Conservation (phyloP, 2,329 filamentous ascomycete species). For the Parastagonospora avenae region DNA sequence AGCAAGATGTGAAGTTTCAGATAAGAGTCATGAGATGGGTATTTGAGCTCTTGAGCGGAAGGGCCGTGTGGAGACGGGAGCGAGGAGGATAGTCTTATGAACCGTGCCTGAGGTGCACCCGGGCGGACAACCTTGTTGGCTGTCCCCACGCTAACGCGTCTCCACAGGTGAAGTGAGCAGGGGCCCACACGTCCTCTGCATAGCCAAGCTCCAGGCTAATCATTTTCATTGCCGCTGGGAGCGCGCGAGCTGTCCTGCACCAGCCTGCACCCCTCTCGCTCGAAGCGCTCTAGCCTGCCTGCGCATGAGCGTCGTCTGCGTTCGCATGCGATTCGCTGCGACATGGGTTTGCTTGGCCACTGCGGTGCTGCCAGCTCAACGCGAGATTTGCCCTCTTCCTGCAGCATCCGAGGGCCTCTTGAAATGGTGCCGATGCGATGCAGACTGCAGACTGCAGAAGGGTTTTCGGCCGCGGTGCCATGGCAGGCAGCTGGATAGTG, state of each 20-base stretch:
- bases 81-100: constrained; percentile 33
- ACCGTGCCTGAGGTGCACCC: constrained; percentile 11
- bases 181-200: constrained; percentile 13
- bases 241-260: constrained; percentile 7
- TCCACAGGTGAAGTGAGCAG: constrained; percentile 18
- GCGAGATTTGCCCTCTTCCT: constrained; percentile 7
- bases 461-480: constrained; percentile 10
- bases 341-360: constrained; percentile 19
- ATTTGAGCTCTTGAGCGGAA: constrained; percentile 23
- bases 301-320: constrained; percentile 15
- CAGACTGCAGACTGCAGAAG: background rate
- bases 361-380: constrained; percentile 20
- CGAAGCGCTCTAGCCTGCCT: constrained; percentile 13
- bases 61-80: constrained; percentile 35
- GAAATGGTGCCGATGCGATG: constrained; percentile 3
- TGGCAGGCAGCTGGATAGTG: background rate
- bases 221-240: constrained; percentile 24
- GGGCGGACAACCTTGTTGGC: constrained; percentile 12
- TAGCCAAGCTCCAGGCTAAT: constrained; percentile 16
- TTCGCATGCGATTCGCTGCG: constrained; percentile 22
- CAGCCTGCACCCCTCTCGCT: constrained; percentile 24
- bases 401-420: background rate
- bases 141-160: constrained; percentile 24
- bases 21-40: constrained; percentile 25
- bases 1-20: constrained; percentile 5